Conservation (phyloP, 2,329 filamentous ascomycete species). For the Golovinomyces cichoracearum region DNA sequence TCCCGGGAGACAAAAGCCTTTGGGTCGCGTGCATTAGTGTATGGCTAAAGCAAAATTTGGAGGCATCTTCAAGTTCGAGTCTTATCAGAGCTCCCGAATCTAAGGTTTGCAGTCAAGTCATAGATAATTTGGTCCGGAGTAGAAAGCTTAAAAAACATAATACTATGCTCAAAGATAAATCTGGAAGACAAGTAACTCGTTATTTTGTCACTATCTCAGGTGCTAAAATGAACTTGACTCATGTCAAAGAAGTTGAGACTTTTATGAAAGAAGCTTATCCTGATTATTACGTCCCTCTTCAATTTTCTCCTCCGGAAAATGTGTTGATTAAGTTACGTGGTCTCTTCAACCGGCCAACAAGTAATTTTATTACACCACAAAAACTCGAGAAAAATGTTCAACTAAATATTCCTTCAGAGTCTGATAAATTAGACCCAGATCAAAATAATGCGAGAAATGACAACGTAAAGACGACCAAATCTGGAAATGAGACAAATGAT, state of each 20-base stretch:
- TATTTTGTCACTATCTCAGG: slow-evolving; percentile 6
- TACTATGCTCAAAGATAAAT: slow-evolving; percentile 5
- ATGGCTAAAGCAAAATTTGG: slow-evolving; percentile 9
- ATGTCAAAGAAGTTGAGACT: slow-evolving; percentile 7
- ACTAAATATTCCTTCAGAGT: background rate
- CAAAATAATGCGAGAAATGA: background rate
- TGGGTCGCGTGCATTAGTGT: slow-evolving; percentile 12
- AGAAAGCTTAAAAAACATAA: slow-evolving; percentile 5
- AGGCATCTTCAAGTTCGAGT: background rate
- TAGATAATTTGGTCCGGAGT: slow-evolving; percentile 9
- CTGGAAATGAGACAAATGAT: background rate
- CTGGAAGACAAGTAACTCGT: slow-evolving; percentile 4
- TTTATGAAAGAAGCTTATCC: slow-evolving; percentile 8
- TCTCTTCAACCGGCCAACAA: background rate
- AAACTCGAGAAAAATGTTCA: background rate
- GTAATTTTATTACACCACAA: background rate
- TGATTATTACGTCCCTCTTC: slow-evolving; percentile 10
- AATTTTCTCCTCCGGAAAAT: slow-evolving; percentile 8
- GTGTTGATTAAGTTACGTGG: slow-evolving; percentile 7
- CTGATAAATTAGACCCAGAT: slow-evolving; percentile 1
- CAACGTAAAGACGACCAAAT: background rate
- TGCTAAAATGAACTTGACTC: slow-evolving; percentile 2
- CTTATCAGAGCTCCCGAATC: slow-evolving; percentile 6
- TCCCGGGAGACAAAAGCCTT: slow-evolving; percentile 12
- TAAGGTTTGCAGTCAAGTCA: slow-evolving; percentile 7